Evolutionary conservation across 1,284 basidiomycete genomes (phyloP), one percentile per base, ranked within the genome.

Genomic region (Meira miltonrushii): DNA sequence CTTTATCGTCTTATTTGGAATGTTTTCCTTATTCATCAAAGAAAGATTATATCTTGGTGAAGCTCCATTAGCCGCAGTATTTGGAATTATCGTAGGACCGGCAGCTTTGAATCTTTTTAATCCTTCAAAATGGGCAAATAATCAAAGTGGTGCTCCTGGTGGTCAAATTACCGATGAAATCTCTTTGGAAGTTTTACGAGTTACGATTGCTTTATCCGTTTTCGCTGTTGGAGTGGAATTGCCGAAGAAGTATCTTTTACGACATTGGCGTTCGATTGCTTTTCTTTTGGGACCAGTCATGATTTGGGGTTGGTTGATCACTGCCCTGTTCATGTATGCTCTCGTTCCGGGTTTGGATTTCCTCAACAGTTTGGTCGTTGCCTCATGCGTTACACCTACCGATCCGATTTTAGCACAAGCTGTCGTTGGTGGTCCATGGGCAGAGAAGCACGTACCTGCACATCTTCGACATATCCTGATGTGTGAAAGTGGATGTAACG

Each of bases 1-100:
- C 52, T 78, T 78, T 54, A 71, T 78, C 54, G 69, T 64, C 46
- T 38, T 71, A 39, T 96, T 95, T 79, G 90, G 90, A 77, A 92
- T 94, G 87, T 90, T 95, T 80, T 91, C 90, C 10, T 84, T 93
- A 21, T 86, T 96, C 70, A 85, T 98, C 75, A 88, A 93, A 76
- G 92, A 96, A 81, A 87, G 85, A 83, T 81, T 96, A 37, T 98
- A 96, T 77, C 86, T 97, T 64, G 95, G 95, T 67, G 95, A 98
- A 83, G 92, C 95, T 5, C 91, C 89, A 67, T 89, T 92, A 83
- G 92, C 95, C 1, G 95, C 95, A 67, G 79, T 93, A 39, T 92
- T 96, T 70, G 93, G 94, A 25, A 89, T 97, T 75, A 89, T 94
- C 65, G 87, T 97, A 63, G 81, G 74, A 12, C 93, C 92, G 2